Conservation (phyloP, 306 rosid genomes). For the Fagus crenata region DNA sequence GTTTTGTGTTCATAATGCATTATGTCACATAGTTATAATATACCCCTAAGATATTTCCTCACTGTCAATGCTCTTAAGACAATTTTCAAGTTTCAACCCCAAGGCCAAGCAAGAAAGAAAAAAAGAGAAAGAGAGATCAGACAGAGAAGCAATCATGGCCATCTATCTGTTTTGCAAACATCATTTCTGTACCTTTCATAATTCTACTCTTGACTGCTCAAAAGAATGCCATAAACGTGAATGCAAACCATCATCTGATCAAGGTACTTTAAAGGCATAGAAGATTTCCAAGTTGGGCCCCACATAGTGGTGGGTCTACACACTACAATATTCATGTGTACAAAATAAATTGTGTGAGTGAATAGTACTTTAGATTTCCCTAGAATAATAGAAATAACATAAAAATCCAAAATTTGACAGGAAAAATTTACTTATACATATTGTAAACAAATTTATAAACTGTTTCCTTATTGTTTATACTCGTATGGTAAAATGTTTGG, state of each 20-base stretch:
- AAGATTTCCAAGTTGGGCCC: slow-evolving; percentile 53
- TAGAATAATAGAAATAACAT: slow-evolving; percentile 35
- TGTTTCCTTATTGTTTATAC: slow-evolving; percentile 9
- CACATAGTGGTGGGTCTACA: slow-evolving; percentile 30
- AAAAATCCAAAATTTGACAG: slow-evolving; percentile 2
- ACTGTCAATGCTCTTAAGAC: not conserved
- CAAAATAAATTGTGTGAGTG: slow-evolving; percentile 25
- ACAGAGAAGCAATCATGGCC: slow-evolving; percentile 60
- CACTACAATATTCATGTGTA: not conserved
- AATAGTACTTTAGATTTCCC: slow-evolving; percentile 24
- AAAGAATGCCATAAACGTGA: slow-evolving; percentile 81
- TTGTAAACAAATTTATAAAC: slow-evolving; percentile 15
- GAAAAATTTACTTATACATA: slow-evolving; percentile 8
- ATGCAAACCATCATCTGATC: slow-evolving; percentile 71
- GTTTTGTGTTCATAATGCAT: not conserved
- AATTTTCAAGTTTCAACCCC: not conserved
- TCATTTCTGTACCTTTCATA: slow-evolving; percentile 64
- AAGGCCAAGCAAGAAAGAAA: not conserved
- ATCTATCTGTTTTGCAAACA: slow-evolving; percentile 51
- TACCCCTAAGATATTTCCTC: slow-evolving; percentile 33
- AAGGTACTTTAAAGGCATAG: slow-evolving; percentile 45
- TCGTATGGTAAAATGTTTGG: slow-evolving; percentile 20
- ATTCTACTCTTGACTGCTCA: slow-evolving; percentile 60
- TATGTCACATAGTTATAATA: slow-evolving; percentile 5
- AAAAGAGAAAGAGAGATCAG: slow-evolving; percentile 27